A percentile compares a stretch with the other conserved stretches of the same genome.
Evolutionary conservation across 768 basidiomycete species (phyloP).

Genomic region (Phlebiopsis flavidoalba): DNA sequence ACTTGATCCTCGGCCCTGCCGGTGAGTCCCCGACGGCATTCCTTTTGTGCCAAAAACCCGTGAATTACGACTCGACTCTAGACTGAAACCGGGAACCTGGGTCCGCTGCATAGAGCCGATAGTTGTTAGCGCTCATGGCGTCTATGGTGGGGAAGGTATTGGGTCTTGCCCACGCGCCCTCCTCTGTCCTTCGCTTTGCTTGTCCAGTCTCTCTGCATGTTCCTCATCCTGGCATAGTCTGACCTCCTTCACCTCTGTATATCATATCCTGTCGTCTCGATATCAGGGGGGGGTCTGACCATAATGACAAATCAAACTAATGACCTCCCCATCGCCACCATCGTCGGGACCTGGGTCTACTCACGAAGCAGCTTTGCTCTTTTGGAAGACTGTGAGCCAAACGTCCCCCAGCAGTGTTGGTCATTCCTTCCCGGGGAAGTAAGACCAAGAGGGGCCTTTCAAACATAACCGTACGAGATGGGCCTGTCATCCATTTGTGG

Average conservation of each 20-base stretch:
- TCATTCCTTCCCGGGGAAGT: slow-evolving; percentile 98
- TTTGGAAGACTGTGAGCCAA: slow-evolving; percentile 83
- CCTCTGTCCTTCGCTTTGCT: too few relatives aligned
- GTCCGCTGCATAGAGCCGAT: not conserved
- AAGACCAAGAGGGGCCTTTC: slow-evolving; percentile 88
- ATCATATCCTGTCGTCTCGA: not conserved
- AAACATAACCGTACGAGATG: slow-evolving; percentile 88
- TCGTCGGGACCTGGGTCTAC: slow-evolving; percentile 40
- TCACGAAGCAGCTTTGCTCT: slow-evolving; percentile 72
- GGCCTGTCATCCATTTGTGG: slow-evolving; percentile 92
- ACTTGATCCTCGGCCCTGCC: slow-evolving; percentile 52
- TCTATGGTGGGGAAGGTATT: not conserved
- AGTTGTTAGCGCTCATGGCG: not conserved
- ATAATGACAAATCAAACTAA: not conserved
- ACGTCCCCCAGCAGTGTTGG: too few relatives aligned
- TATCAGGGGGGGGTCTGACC: too few relatives aligned
- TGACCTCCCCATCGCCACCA: slow-evolving; percentile 3
- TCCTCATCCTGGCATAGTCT: not conserved
- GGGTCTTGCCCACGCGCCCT: not conserved
- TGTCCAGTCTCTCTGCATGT: not conserved
- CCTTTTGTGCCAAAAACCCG: slow-evolving; percentile 21
- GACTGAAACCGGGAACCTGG: not conserved
- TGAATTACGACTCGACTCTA: not conserved
- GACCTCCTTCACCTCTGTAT: not conserved
- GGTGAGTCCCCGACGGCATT: slow-evolving; percentile 32